phyloP scores from a whole-genome alignment of 2,329 filamentous ascomycete species.

The Calonectria pseudoreteaudii region DNA sequence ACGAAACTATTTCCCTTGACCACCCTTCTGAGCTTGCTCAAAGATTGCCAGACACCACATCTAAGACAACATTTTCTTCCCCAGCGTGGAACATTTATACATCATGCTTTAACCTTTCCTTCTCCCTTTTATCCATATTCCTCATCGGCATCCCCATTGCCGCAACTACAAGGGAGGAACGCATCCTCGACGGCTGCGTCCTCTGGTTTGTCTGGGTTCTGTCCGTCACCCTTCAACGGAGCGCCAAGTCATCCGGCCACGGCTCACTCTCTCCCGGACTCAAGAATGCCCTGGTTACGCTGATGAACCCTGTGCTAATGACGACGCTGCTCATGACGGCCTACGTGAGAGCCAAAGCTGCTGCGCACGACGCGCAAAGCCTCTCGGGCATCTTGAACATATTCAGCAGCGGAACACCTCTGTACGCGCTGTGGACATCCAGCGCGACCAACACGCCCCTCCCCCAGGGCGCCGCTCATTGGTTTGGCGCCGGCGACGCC shows the following conservation, averaged over 20 bases:
- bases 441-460: slow-evolving; percentile 20
- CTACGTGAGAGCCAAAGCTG: slow-evolving; percentile 56
- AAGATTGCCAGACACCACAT: slow-evolving; percentile 14
- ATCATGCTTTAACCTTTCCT: slow-evolving; percentile 45
- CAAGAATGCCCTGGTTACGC: slow-evolving; percentile 50
- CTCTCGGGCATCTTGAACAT: slow-evolving; percentile 45
- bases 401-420: slow-evolving; percentile 50
- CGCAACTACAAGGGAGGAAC: slow-evolving; percentile 45
- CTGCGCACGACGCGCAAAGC: slow-evolving; percentile 41
- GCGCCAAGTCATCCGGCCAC: slow-evolving; percentile 44
- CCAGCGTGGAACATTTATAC: slow-evolving; percentile 25
- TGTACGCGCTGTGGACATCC: slow-evolving; percentile 51
- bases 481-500: slow-evolving; percentile 61
- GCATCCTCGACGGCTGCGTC: slow-evolving; percentile 58
- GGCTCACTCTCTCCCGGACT: slow-evolving; percentile 25
- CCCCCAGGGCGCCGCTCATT: slow-evolving; percentile 32
- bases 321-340: slow-evolving; percentile 58
- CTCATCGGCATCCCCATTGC: slow-evolving; percentile 57
- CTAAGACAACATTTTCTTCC: slow-evolving; percentile 6
- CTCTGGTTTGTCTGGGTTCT: slow-evolving; percentile 63
- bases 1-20: neutral
- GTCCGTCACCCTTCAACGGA: slow-evolving; percentile 52
- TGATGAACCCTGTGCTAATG: slow-evolving; percentile 61
- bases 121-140: slow-evolving; percentile 47
- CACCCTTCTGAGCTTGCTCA: slow-evolving; percentile 12